These are phyloP conservation scores for Bacterosira constricta DNA, from an alignment of 108 stramenopile genomes.

Conservation along the genomic window DNA sequence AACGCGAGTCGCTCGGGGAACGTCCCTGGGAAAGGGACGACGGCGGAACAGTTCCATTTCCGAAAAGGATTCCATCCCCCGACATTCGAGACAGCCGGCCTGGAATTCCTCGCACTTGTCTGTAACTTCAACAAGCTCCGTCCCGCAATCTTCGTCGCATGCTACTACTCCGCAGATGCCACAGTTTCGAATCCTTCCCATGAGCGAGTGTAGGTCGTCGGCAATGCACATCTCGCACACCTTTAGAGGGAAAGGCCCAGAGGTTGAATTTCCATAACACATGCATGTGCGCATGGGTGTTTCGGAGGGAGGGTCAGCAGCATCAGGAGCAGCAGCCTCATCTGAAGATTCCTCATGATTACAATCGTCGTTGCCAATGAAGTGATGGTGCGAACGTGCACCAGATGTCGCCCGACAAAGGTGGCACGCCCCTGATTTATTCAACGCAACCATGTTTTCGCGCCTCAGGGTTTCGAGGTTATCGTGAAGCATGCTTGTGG, in stretches of 20 bases:
- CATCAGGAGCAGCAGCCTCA: neutral
- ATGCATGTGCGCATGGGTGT: slow-evolving; percentile 26
- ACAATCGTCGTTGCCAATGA: neutral
- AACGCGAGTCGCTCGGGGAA: neutral
- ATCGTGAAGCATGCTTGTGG: slow-evolving; percentile 38
- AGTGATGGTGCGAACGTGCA: neutral
- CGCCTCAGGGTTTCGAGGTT: slow-evolving; percentile 39
- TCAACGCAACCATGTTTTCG: slow-evolving; percentile 16
- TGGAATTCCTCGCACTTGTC: slow-evolving; percentile 30
- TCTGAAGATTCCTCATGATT: neutral
- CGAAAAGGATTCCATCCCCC: slow-evolving; percentile 16
- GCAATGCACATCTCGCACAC: slow-evolving; percentile 39
- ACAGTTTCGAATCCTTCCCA: slow-evolving; percentile 27
- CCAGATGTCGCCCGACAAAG: slow-evolving; percentile 30
- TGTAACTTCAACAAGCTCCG: slow-evolving; percentile 33
- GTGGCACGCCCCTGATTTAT: slow-evolving; percentile 29
- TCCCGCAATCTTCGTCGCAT: slow-evolving; percentile 41
- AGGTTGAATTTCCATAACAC: slow-evolving; percentile 6
- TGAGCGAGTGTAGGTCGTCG: slow-evolving; percentile 18
- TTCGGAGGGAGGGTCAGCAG: neutral
- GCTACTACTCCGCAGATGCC: slow-evolving; percentile 41
- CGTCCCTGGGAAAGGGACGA: neutral
- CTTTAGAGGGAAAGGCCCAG: slow-evolving; percentile 22
- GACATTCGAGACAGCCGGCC: slow-evolving; percentile 40
- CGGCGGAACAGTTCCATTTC: neutral